A percentile compares a stretch with the other conserved stretches of the same genome.
Evolutionary conservation across 345 rosid species (phyloP).

Genomic region (Heritiera littoralis): DNA sequence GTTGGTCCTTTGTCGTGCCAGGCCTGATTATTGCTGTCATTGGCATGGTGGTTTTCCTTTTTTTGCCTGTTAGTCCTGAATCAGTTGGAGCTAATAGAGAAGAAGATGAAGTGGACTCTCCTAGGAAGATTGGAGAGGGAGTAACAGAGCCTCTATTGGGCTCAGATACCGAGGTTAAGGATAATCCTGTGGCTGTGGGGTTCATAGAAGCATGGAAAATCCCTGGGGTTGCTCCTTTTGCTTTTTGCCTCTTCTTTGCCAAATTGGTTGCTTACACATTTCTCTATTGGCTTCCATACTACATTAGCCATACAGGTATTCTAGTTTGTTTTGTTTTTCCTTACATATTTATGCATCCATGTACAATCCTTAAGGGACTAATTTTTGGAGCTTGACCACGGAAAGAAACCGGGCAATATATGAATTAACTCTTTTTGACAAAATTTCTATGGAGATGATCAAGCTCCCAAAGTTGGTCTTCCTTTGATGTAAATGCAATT

Average conservation of each 20-base stretch:
- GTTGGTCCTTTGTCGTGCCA: conserved; percentile 92
- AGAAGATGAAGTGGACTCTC: conserved; percentile 50
- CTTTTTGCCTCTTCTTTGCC: conserved; percentile 90
- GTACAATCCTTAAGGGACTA: not conserved
- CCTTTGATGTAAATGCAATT: not conserved
- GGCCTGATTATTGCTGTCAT: conserved; percentile 55
- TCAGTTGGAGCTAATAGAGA: conserved; percentile 61
- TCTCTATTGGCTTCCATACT: conserved; percentile 99
- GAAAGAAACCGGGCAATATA: not conserved
- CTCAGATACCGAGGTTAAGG: conserved; percentile 40
- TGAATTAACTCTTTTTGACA: too few relatives aligned
- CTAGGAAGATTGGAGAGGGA: conserved; percentile 47
- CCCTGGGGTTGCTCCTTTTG: conserved; percentile 94
- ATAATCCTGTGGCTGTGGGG: conserved; percentile 87
- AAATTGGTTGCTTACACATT: conserved; percentile 97
- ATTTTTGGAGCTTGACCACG: not conserved
- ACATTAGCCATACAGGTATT: conserved; percentile 89
- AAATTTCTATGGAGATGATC: too few relatives aligned
- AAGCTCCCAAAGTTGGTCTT: not conserved
- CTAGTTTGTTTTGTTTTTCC: not conserved
- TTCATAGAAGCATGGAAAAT: conserved; percentile 94
- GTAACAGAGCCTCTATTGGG: conserved; percentile 53
- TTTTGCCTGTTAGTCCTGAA: conserved; percentile 79
- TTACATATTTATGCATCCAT: not conserved
- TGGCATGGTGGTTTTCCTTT: conserved; percentile 64